Conservation (phyloP, 2,329 filamentous ascomycete genomes). For the Ophiostoma triangulosporum region DNA sequence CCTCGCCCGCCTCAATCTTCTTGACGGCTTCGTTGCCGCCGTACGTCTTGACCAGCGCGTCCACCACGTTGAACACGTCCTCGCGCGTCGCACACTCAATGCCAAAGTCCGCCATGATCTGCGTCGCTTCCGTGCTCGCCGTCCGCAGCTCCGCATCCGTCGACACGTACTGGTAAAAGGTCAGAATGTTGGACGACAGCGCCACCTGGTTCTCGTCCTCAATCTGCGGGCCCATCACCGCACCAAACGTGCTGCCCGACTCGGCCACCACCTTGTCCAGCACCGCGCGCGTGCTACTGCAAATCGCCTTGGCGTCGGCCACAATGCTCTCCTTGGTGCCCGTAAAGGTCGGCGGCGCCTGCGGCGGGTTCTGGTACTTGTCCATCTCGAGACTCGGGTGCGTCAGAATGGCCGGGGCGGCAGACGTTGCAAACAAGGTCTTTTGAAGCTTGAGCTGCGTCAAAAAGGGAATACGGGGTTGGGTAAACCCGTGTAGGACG, state of each 20-base stretch:
- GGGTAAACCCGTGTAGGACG: constrained; percentile 34
- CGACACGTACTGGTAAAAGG: constrained; percentile 72
- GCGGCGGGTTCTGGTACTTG: constrained; percentile 60
- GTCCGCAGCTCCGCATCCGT: constrained; percentile 54
- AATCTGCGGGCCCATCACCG: constrained; percentile 53
- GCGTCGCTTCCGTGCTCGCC: constrained; percentile 63
- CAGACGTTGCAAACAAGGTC: constrained; percentile 1
- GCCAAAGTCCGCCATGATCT: constrained; percentile 60
- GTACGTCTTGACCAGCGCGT: constrained; percentile 40
- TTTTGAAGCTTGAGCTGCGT: constrained; percentile 4
- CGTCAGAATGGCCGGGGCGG: constrained; percentile 23
- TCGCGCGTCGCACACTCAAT: constrained; percentile 74
- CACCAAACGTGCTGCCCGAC: constrained; percentile 40
- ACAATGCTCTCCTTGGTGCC: constrained; percentile 58
- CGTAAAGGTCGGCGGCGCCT: constrained; percentile 64
- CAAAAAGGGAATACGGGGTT: constrained; percentile 7
- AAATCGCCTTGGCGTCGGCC: constrained; percentile 51
- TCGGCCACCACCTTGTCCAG: constrained; percentile 55
- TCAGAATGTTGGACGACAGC: constrained; percentile 50
- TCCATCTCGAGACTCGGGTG: constrained; percentile 48
- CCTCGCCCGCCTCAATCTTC: constrained; percentile 20
- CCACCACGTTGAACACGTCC: constrained; percentile 58
- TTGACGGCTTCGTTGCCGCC: constrained; percentile 33
- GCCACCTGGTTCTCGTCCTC: constrained; percentile 54
- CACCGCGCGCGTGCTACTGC: constrained; percentile 46